Conservation (phyloP, 768 basidiomycete species). For the Tulasnella sp. region DNA sequence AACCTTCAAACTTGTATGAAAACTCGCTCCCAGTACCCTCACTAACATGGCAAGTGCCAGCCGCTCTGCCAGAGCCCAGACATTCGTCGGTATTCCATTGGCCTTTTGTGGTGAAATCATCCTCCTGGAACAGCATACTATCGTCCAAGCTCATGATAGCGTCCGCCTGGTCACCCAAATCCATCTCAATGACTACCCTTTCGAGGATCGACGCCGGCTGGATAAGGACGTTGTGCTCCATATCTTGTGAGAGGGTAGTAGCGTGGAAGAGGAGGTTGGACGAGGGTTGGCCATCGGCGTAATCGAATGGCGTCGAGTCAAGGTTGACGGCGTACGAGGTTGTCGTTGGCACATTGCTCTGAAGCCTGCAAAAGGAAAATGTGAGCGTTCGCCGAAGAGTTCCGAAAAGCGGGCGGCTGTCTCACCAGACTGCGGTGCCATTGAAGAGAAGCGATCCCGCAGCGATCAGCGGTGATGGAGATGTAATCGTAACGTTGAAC, state of each 20-base stretch:
- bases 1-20: conserved; percentile 14
- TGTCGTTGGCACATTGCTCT: neutral
- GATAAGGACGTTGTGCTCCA: neutral
- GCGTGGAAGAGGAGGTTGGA: neutral
- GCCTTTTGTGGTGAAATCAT: neutral
- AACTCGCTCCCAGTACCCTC: neutral
- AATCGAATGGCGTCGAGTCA: neutral
- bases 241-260: neutral
- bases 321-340: neutral
- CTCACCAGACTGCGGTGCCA: conserved; percentile 23
- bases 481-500: conserved; percentile 18
- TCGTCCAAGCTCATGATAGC: conserved; percentile 4
- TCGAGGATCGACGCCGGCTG: conserved; percentile 9
- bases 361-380: neutral
- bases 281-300: neutral
- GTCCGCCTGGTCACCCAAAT: conserved; percentile 11
- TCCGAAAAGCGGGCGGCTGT: neutral
- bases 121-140: conserved; percentile 14
- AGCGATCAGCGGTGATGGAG: conserved; percentile 12
- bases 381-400: neutral
- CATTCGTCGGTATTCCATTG: conserved; percentile 6
- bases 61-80: neutral
- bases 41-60: conserved; percentile 18
- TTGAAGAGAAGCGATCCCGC: conserved; percentile 21
- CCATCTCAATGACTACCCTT: conserved; percentile 1